phyloP scores from a whole-genome alignment of 2,329 filamentous ascomycete species.

The Calonectria hongkongensis region DNA sequence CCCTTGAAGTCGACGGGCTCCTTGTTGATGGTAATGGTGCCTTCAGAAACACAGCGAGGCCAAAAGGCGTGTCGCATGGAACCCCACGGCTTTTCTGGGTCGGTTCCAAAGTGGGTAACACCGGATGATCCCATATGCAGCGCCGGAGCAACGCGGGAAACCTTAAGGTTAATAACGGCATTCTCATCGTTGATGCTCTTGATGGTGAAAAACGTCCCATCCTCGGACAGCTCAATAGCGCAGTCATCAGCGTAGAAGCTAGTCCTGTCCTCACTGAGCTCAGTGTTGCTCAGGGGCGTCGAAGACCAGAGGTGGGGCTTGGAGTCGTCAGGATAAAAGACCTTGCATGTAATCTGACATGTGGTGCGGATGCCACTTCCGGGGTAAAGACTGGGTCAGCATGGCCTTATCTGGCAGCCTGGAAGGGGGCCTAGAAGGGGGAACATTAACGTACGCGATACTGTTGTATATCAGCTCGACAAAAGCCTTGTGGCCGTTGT shows the following conservation, averaged over 20 bases:
- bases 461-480: slow-evolving; percentile 98
- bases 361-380: slow-evolving; percentile 90
- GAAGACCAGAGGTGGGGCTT: slow-evolving; percentile 89
- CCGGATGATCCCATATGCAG: slow-evolving; percentile 91
- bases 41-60: slow-evolving; percentile 89
- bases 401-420: slow-evolving; percentile 32
- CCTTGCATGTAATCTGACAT: slow-evolving; percentile 94
- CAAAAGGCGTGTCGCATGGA: slow-evolving; percentile 95
- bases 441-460: slow-evolving; percentile 82
- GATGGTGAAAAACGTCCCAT: slow-evolving; percentile 88
- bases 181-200: slow-evolving; percentile 90
- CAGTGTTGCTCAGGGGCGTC: slow-evolving; percentile 84
- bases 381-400: slow-evolving; percentile 30
- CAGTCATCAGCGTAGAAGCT: slow-evolving; percentile 91
- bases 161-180: slow-evolving; percentile 88
- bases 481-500: slow-evolving; percentile 85
- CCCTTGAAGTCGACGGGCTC: slow-evolving; percentile 89
- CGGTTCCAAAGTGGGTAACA: slow-evolving; percentile 89
- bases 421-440: slow-evolving; percentile 12
- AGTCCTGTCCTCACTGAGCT: slow-evolving; percentile 88
- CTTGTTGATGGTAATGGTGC: slow-evolving; percentile 87
- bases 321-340: slow-evolving; percentile 85
- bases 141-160: slow-evolving; percentile 85
- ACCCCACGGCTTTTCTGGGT: slow-evolving; percentile 91
- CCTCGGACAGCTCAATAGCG: slow-evolving; percentile 88